A percentile compares a stretch with the other conserved stretches of the same genome.
These are phyloP conservation scores for Bolboschoenoplectus hybrid DNA, from an alignment of 202 grass and related monocot genomes.

Conservation along the genomic window DNA sequence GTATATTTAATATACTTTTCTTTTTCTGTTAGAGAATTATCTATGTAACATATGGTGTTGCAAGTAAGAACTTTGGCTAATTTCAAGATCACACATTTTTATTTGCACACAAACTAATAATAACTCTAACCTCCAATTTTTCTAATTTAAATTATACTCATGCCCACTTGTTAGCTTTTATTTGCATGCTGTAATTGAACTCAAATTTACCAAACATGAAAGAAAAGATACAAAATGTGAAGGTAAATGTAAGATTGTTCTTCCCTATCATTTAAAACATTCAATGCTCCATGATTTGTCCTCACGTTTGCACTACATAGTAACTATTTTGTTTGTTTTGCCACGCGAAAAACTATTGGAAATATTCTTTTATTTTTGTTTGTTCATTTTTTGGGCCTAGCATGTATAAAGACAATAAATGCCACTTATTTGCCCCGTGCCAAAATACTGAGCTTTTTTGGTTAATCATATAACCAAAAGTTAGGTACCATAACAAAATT, in stretches of 20 bases:
- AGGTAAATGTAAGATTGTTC: too few relatives aligned
- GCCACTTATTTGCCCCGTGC: not conserved
- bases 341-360: not conserved
- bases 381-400: not conserved
- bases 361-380: not conserved
- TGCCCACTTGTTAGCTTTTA: constrained; percentile 6
- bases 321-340: not conserved
- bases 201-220: constrained; percentile 5
- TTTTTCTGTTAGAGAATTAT: not conserved
- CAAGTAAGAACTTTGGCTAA: not conserved
- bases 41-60: not conserved
- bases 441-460: not conserved
- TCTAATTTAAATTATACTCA: not conserved
- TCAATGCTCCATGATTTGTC: not conserved
- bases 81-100: not conserved
- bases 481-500: not conserved
- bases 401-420: not conserved
- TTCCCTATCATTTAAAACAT: not conserved
- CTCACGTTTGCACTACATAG: not conserved
- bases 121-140: not conserved
- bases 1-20: not conserved
- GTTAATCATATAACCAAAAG: not conserved
- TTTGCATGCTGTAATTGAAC: not conserved
- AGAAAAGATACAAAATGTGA: too few relatives aligned
- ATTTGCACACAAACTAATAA: constrained; percentile 4